Conservation (phyloP, 2,329 filamentous ascomycete species). For the Clonostachys sp. region DNA sequence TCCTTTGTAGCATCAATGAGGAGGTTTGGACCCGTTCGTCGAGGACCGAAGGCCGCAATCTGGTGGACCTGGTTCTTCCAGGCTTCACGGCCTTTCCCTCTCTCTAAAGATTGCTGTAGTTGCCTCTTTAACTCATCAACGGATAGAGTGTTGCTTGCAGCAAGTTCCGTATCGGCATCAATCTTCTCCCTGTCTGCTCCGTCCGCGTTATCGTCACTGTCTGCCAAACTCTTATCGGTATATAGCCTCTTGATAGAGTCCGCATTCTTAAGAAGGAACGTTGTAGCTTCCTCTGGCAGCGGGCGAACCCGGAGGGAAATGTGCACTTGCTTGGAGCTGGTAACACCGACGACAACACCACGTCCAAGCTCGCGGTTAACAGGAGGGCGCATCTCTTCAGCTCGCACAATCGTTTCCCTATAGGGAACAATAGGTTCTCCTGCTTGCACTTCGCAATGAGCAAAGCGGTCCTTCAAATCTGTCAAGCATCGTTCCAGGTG, state of each 20-base stretch:
- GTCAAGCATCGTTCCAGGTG: constrained; percentile 93
- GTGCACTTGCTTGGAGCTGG: constrained; percentile 81
- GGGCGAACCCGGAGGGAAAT: constrained; percentile 75
- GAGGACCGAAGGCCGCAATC: constrained; percentile 87
- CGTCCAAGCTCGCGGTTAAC: constrained; percentile 82
- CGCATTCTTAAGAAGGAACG: constrained; percentile 78
- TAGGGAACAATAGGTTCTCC: constrained; percentile 95
- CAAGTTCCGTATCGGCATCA: constrained; percentile 52
- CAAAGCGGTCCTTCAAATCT: constrained; percentile 88
- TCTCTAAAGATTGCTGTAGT: constrained; percentile 64
- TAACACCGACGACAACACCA: constrained; percentile 71
- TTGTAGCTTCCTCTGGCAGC: constrained; percentile 71
- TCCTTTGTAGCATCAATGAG: constrained; percentile 77
- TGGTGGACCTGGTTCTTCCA: constrained; percentile 76
- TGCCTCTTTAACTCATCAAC: constrained; percentile 73
- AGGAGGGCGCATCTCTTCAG: constrained; percentile 87
- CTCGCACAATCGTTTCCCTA: constrained; percentile 82
- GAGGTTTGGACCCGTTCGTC: constrained; percentile 81
- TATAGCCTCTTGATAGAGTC: constrained; percentile 77
- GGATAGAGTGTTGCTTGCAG: constrained; percentile 59
- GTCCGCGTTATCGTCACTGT: constrained; percentile 22
- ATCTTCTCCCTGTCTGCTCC: constrained; percentile 32
- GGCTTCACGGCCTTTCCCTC: constrained; percentile 62
- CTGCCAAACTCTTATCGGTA: constrained; percentile 54
- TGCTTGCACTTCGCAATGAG: constrained; percentile 89